phyloP scores from a whole-genome alignment of 139 green algal genomes.

The Tetradesmus obliquus region DNA sequence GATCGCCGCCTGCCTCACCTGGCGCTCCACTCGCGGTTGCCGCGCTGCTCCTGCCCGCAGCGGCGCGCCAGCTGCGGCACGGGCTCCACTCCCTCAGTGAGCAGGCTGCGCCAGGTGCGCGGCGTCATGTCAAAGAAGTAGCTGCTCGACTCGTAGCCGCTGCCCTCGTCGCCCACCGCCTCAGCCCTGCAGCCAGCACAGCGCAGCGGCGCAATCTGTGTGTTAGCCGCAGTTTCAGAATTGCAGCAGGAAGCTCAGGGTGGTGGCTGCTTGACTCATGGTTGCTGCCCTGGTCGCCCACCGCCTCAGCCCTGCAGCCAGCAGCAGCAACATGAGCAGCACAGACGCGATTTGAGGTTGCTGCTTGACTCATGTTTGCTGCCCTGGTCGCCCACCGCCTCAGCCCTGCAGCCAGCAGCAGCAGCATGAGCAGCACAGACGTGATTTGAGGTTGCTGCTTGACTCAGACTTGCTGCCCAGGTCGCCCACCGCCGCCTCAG shows the following conservation, averaged over 20 bases:
- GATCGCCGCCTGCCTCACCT: not conserved
- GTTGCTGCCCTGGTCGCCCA: too few species aligned
- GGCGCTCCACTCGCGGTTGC: not conserved
- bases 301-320: not conserved
- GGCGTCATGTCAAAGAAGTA: constrained; percentile 42
- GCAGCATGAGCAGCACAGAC: not conserved
- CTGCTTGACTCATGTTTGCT: too few species aligned
- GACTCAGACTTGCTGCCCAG: too few species aligned
- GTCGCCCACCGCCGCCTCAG: too few species aligned
- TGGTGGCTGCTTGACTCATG: too few species aligned
- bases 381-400: too few species aligned
- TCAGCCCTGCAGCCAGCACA: not conserved
- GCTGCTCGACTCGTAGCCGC: not conserved
- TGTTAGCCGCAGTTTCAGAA: too few species aligned
- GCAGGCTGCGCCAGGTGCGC: not conserved
- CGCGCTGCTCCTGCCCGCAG: not conserved
- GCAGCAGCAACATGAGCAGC: not conserved
- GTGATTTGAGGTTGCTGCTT: too few species aligned
- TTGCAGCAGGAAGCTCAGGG: too few species aligned
- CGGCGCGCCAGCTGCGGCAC: not conserved
- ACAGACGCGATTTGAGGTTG: not conserved
- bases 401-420: not conserved
- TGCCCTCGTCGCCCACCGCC: not conserved
- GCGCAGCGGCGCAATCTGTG: too few species aligned
- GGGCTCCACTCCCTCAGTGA: not conserved